Evolutionary conservation across 1,284 basidiomycete species (phyloP).

Genomic region (Boletus sp.): DNA sequence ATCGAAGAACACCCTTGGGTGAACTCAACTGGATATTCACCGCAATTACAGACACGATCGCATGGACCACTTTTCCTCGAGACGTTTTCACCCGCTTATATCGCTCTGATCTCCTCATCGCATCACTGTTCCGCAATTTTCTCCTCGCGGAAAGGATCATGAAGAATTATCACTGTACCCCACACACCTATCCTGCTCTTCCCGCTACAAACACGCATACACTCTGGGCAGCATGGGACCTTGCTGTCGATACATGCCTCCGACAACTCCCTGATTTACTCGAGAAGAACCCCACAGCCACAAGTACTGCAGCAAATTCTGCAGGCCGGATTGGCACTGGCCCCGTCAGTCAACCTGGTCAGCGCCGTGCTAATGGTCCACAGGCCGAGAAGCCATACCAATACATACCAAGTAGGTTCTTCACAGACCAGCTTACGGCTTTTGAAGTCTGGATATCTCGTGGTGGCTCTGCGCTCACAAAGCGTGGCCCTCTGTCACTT

Average conservation of each 20-base stretch:
- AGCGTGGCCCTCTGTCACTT: conserved; percentile 72
- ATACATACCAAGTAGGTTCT: conserved; percentile 93
- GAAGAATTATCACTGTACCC: conserved; percentile 98
- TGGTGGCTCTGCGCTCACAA: conserved; percentile 81
- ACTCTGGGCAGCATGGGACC: conserved; percentile 97
- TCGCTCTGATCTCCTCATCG: conserved; percentile 94
- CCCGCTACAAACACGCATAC: conserved; percentile 96
- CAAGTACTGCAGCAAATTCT: conserved; percentile 35
- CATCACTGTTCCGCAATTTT: conserved; percentile 96
- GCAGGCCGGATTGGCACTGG: conserved; percentile 36
- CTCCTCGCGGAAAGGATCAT: conserved; percentile 97
- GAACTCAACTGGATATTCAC: conserved; percentile 99
- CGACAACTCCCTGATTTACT: conserved; percentile 92
- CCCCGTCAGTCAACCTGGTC: conserved; percentile 42
- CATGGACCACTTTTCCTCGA: conserved; percentile 96
- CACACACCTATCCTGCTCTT: conserved; percentile 90
- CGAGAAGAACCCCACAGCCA: conserved; percentile 56
- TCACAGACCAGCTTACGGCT: conserved; percentile 95
- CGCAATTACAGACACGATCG: conserved; percentile 98
- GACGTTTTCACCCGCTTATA: conserved; percentile 95
- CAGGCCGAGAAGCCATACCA: conserved; percentile 55
- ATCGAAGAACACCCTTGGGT: conserved; percentile 92
- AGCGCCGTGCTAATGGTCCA: conserved; percentile 34
- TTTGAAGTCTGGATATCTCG: conserved; percentile 99
- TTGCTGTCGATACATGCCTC: conserved; percentile 95